Evolutionary conservation across 208 protist genomes (phyloP).

Genomic region (Borovskyia barvae): DNA sequence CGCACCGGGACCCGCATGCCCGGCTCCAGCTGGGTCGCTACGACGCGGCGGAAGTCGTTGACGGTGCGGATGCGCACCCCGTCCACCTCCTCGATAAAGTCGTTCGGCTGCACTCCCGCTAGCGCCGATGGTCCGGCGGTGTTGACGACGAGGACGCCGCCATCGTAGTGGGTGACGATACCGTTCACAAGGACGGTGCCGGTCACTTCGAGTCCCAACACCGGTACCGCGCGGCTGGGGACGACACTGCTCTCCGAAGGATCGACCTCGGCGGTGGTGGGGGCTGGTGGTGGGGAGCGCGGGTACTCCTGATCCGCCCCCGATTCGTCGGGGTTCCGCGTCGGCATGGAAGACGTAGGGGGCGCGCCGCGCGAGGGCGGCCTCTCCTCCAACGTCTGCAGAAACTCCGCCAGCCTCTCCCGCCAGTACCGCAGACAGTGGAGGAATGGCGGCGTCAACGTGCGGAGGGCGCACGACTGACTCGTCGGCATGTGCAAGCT

Average conservation of each 20-base stretch:
- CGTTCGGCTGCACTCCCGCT: constrained; percentile 57
- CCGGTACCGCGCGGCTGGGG: constrained; percentile 13
- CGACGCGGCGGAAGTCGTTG: constrained; percentile 43
- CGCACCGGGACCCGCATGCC: constrained; percentile 37
- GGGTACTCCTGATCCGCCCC: neutral
- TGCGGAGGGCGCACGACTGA: constrained; percentile 57
- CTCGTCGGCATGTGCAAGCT: constrained; percentile 75
- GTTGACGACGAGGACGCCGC: constrained; percentile 67
- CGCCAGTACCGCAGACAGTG: constrained; percentile 70
- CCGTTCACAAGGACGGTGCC: constrained; percentile 55
- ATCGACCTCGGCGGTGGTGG: neutral
- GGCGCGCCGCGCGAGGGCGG: neutral
- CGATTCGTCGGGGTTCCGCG: too few relatives aligned
- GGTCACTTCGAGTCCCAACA: constrained; percentile 64
- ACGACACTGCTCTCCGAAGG: neutral
- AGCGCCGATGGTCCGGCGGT: constrained; percentile 49
- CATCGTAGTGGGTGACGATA: constrained; percentile 44
- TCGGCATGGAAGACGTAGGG: neutral
- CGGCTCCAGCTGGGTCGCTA: constrained; percentile 26
- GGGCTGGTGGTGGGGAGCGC: neutral
- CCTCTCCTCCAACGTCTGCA: constrained; percentile 17
- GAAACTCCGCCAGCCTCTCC: constrained; percentile 34
- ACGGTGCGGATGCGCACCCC: constrained; percentile 30
- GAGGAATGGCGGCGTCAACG: constrained; percentile 62
- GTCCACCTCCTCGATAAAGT: constrained; percentile 53